Conservation (phyloP, 2,329 filamentous ascomycete genomes). For the Albophoma yamanashiensis region DNA sequence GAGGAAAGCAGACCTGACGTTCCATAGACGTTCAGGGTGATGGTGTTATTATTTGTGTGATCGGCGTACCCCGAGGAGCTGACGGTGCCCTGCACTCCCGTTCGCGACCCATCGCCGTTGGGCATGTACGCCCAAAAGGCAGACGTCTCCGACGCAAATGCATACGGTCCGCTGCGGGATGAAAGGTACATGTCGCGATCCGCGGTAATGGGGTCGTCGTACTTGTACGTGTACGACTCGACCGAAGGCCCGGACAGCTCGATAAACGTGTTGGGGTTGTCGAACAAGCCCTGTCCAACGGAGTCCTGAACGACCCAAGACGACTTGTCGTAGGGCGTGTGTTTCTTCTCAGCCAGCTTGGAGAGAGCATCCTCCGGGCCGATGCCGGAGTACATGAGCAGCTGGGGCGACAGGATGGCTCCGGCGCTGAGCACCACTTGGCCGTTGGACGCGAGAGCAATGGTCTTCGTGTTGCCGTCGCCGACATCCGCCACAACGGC, state of each 20-base stretch:
- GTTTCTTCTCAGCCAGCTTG: slow-evolving; percentile 9
- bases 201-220: slow-evolving; percentile 26
- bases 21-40: slow-evolving; percentile 46
- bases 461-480: slow-evolving; percentile 17
- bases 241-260: slow-evolving; percentile 30
- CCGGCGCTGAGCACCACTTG: slow-evolving; percentile 29
- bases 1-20: slow-evolving; percentile 41
- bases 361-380: slow-evolving; percentile 23
- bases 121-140: slow-evolving; percentile 40
- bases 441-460: slow-evolving; percentile 12
- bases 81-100: slow-evolving; percentile 42
- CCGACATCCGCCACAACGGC: slow-evolving; percentile 27
- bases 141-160: slow-evolving; percentile 40
- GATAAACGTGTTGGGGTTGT: slow-evolving; percentile 46
- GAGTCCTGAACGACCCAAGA: slow-evolving; percentile 37
- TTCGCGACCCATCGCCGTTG: slow-evolving; percentile 26
- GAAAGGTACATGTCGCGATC: slow-evolving; percentile 37
- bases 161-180: slow-evolving; percentile 37
- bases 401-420: slow-evolving; percentile 25
- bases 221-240: slow-evolving; percentile 36
- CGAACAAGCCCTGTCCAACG: slow-evolving; percentile 40
- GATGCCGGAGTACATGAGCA: slow-evolving; percentile 34
- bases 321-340: slow-evolving; percentile 15
- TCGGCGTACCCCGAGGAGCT: slow-evolving; percentile 32
- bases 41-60: slow-evolving; percentile 30